These are phyloP conservation scores for Periglandula ipomoeae DNA, from an alignment of 2,329 filamentous ascomycete genomes.

Conservation along the genomic window DNA sequence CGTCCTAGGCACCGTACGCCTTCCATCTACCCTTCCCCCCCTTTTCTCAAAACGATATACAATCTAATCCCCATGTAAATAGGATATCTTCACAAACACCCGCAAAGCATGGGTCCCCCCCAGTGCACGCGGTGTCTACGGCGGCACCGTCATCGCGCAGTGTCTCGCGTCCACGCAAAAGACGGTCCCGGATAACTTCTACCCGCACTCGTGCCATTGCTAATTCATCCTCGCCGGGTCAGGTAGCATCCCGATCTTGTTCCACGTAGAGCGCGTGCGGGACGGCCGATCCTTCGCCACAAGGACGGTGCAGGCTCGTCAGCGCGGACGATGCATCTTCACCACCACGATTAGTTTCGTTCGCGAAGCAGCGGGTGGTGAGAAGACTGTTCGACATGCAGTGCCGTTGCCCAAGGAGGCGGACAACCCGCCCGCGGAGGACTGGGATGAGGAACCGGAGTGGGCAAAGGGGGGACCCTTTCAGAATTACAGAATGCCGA, in stretches of 20 bases:
- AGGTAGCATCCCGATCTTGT: conserved; percentile 75
- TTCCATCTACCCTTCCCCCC: no score
- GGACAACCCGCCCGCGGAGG: conserved; percentile 27
- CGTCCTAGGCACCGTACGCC: conserved; percentile 68
- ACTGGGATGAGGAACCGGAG: conserved; percentile 35
- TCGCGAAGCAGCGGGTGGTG: conserved; percentile 48
- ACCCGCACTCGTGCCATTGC: conserved; percentile 95
- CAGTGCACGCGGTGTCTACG: conserved; percentile 87
- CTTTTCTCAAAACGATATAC: neutral
- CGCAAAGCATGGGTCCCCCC: conserved; percentile 86
- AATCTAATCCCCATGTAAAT: neutral
- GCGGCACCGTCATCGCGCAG: conserved; percentile 88
- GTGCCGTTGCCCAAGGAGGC: conserved; percentile 44
- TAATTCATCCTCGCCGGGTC: conserved; percentile 95
- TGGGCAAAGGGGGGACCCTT: conserved; percentile 43
- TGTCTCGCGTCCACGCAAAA: conserved; percentile 78
- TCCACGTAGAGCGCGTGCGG: conserved; percentile 89
- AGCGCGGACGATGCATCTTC: conserved; percentile 84
- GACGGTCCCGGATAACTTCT: conserved; percentile 73
- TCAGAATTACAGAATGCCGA: conserved; percentile 33
- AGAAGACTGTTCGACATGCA: conserved; percentile 53
- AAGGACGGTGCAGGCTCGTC: conserved; percentile 88
- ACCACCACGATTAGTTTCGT: conserved; percentile 91
- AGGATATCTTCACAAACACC: conserved; percentile 94
- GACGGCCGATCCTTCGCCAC: conserved; percentile 87